Conservation (phyloP, 2,329 filamentous ascomycete species). For the Hypocrella siamensis region DNA sequence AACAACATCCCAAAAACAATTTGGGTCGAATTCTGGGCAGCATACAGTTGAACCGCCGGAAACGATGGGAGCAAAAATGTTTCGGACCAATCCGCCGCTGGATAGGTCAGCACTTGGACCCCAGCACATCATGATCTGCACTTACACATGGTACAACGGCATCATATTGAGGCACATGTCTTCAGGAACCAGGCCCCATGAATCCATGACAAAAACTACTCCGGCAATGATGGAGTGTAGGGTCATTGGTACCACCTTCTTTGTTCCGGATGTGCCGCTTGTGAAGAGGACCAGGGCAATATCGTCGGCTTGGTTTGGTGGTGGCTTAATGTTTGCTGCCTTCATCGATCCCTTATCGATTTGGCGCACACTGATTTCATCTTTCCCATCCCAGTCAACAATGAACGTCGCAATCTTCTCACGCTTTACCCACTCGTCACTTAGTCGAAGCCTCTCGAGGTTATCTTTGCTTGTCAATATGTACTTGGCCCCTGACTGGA, state of each 20-base stretch:
- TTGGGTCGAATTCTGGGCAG: slow-evolving; percentile 36
- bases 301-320: slow-evolving; percentile 27
- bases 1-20: slow-evolving; percentile 38
- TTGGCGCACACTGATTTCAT: slow-evolving; percentile 18
- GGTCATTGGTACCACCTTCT: slow-evolving; percentile 39
- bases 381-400: slow-evolving; percentile 18
- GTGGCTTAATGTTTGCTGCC: background rate
- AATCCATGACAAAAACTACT: slow-evolving; percentile 34
- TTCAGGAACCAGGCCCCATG: slow-evolving; percentile 29
- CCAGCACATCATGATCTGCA: slow-evolving; percentile 4
- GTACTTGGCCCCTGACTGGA: slow-evolving; percentile 27
- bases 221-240: slow-evolving; percentile 33
- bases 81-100: slow-evolving; percentile 35
- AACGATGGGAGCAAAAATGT: slow-evolving; percentile 37
- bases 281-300: slow-evolving; percentile 38
- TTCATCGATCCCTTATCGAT: slow-evolving; percentile 5
- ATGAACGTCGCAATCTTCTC: slow-evolving; percentile 22
- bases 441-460: slow-evolving; percentile 21
- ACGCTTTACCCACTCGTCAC: slow-evolving; percentile 11
- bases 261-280: slow-evolving; percentile 41
- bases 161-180: slow-evolving; percentile 44
- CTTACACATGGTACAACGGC: slow-evolving; percentile 40
- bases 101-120: slow-evolving; percentile 2
- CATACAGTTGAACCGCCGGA: slow-evolving; percentile 38
- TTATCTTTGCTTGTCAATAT: slow-evolving; percentile 28